phyloP scores from a whole-genome alignment of 1,284 basidiomycete species.

The Rhizoctonia solani region DNA sequence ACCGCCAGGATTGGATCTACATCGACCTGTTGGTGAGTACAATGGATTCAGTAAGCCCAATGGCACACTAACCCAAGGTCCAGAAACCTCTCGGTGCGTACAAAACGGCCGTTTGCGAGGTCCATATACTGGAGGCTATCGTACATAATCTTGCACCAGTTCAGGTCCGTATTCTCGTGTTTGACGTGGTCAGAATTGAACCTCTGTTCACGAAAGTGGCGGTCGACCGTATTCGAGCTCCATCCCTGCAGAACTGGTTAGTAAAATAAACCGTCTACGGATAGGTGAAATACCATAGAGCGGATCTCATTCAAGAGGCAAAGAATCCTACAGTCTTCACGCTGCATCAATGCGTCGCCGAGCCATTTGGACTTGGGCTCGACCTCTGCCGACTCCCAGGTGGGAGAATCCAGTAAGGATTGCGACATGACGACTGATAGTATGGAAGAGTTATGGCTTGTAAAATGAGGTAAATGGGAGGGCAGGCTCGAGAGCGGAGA shows the following conservation, averaged over 20 bases:
- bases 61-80: conserved; percentile 21
- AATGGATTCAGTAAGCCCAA: not conserved
- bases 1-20: conserved; percentile 18
- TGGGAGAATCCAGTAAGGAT: too few species aligned
- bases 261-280: too few species aligned
- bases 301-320: too few species aligned
- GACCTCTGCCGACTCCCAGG: too few species aligned
- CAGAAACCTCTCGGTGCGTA: conserved; percentile 2
- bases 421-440: too few species aligned
- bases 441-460: too few species aligned
- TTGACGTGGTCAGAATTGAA: not conserved
- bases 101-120: not conserved
- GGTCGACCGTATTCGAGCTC: not conserved
- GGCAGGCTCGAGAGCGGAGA: too few species aligned
- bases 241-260: conserved; percentile 15
- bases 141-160: not conserved
- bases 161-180: not conserved
- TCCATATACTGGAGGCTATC: not conserved
- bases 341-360: too few species aligned
- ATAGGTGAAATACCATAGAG: too few species aligned
- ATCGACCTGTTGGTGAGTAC: not conserved
- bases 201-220: conserved; percentile 1
- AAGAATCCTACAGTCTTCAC: too few species aligned
- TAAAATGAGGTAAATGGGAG: too few species aligned
- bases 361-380: too few species aligned